Conservation (phyloP, 2,329 filamentous ascomycete genomes). For the Torrubiella hemipterigena region DNA sequence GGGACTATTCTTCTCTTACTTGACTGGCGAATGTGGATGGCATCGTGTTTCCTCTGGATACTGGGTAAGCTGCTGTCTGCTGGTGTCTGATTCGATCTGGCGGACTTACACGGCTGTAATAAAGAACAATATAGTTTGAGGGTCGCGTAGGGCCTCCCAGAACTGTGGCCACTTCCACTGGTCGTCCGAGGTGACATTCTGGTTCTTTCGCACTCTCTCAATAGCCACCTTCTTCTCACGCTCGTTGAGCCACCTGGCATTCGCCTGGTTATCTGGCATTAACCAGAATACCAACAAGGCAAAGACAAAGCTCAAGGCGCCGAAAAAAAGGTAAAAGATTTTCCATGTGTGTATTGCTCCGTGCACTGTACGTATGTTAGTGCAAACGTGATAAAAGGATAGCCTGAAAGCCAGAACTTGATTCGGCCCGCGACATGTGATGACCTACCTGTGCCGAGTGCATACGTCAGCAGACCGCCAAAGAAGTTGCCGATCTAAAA, state of each 20-base stretch:
- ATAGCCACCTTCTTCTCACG: conserved; percentile 9
- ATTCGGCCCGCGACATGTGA: neutral
- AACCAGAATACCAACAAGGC: neutral
- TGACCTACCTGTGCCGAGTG: conserved; percentile 1
- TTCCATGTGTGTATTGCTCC: conserved; percentile 1
- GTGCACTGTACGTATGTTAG: neutral
- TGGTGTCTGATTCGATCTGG: neutral
- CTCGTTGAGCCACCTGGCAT: conserved; percentile 1
- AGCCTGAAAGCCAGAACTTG: neutral
- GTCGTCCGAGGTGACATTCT: conserved; percentile 6
- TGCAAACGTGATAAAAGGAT: no score
- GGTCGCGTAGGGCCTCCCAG: conserved; percentile 5
- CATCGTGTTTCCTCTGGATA: conserved; percentile 1
- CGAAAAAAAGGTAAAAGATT: conserved; percentile 2
- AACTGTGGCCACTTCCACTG: conserved; percentile 8
- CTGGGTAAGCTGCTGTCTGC: neutral
- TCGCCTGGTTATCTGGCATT: conserved; percentile 3
- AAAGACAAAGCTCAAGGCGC: conserved; percentile 1
- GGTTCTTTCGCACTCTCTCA: conserved; percentile 1
- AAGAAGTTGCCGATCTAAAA: conserved; percentile 2
- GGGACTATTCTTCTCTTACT: neutral
- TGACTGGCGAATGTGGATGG: conserved; percentile 2
- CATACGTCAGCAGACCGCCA: conserved; percentile 1
- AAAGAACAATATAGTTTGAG: conserved; percentile 2
- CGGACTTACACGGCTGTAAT: conserved; percentile 1